Conservation (phyloP, 2,329 filamentous ascomycete genomes). For the Pseudogymnoascus sp. region DNA sequence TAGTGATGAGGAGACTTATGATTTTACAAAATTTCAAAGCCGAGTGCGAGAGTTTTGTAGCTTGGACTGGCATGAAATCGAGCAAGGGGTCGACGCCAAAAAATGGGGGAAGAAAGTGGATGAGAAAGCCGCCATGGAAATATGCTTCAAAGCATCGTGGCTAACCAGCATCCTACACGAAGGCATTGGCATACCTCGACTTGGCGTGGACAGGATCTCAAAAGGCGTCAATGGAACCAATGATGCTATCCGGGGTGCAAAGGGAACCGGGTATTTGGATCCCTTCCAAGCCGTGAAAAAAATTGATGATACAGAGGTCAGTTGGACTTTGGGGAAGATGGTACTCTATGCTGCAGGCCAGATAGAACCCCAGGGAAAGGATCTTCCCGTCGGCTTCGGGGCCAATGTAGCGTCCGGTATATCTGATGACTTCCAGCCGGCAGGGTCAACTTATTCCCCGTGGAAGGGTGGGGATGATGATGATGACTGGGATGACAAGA, state of each 20-base stretch:
- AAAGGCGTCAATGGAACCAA: constrained; percentile 49
- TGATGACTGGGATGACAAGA: constrained; percentile 51
- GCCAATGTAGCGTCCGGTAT: constrained; percentile 60
- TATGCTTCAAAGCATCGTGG: constrained; percentile 98
- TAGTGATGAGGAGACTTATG: constrained; percentile 72
- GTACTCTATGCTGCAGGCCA: constrained; percentile 89
- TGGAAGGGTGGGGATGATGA: constrained; percentile 39
- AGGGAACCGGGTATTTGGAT: constrained; percentile 68
- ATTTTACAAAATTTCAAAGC: constrained; percentile 81
- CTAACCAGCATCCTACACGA: constrained; percentile 94
- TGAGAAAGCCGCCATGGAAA: constrained; percentile 66
- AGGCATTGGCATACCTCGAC: constrained; percentile 84
- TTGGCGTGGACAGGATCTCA: constrained; percentile 62
- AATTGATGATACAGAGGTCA: constrained; percentile 84
- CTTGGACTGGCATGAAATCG: constrained; percentile 72
- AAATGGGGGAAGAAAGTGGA: constrained; percentile 71
- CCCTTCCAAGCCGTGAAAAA: constrained; percentile 91
- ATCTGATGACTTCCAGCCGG: constrained; percentile 75
- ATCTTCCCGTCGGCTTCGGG: constrained; percentile 83
- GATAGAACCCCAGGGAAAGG: constrained; percentile 55
- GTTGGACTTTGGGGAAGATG: constrained; percentile 96
- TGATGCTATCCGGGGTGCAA: constrained; percentile 45
- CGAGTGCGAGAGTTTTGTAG: constrained; percentile 80
- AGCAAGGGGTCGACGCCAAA: constrained; percentile 53
- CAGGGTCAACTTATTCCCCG: constrained; percentile 47